phyloP scores from a whole-genome alignment of 2,329 filamentous ascomycete species.

The Sporothrix brunneoviolacea region DNA sequence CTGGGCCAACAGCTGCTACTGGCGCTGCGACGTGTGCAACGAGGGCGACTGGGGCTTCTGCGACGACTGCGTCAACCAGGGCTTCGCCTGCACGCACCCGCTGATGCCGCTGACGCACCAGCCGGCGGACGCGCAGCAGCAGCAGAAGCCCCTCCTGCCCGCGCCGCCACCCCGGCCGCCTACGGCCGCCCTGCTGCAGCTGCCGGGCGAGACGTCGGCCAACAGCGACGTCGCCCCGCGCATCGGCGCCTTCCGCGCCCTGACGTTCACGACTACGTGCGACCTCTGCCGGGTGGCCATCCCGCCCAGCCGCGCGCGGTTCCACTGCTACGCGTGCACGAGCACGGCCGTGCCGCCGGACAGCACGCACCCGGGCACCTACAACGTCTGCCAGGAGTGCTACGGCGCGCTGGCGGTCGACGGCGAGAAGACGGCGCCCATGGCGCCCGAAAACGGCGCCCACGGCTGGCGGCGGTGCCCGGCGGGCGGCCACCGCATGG shows the following conservation, averaged over 20 bases:
- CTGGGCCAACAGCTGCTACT: slow-evolving; percentile 77
- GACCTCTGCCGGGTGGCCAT: slow-evolving; percentile 72
- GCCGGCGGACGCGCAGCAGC: slow-evolving; percentile 10
- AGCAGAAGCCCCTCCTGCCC: slow-evolving; percentile 21
- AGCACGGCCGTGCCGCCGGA: slow-evolving; percentile 38
- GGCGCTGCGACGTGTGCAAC: slow-evolving; percentile 82
- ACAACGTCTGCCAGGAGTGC: slow-evolving; percentile 76
- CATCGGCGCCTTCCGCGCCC: slow-evolving; percentile 54
- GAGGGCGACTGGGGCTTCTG: slow-evolving; percentile 95
- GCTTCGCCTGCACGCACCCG: slow-evolving; percentile 72
- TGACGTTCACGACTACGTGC: slow-evolving; percentile 69
- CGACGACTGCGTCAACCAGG: slow-evolving; percentile 77
- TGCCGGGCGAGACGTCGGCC: slow-evolving; percentile 39
- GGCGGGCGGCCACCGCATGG: slow-evolving; percentile 73
- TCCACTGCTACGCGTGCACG: slow-evolving; percentile 73
- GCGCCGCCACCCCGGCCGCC: slow-evolving; percentile 24
- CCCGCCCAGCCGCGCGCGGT: slow-evolving; percentile 59
- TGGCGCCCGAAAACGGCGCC: slow-evolving; percentile 68
- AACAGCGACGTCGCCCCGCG: too few relatives aligned
- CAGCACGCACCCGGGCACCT: slow-evolving; percentile 61
- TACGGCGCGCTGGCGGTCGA: slow-evolving; percentile 50
- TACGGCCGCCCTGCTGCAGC: slow-evolving; percentile 31
- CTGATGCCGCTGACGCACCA: slow-evolving; percentile 69
- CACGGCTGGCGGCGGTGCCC: slow-evolving; percentile 77
- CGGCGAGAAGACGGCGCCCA: slow-evolving; percentile 35